These are phyloP conservation scores for Anethum foeniculum DNA, from an alignment of 140 eudicot genomes.

Conservation along the genomic window DNA sequence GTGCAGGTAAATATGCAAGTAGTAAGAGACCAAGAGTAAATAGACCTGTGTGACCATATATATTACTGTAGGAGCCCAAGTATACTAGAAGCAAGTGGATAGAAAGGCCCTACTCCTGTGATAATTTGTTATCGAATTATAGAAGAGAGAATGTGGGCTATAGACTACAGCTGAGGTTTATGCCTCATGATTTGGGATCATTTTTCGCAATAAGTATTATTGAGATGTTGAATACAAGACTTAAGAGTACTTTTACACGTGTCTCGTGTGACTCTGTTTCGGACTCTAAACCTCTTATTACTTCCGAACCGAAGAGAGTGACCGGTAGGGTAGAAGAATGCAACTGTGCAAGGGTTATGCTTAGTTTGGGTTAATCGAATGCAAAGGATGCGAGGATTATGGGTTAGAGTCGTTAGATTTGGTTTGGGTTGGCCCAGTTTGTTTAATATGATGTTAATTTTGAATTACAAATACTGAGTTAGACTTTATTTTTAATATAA, in stretches of 20 bases:
- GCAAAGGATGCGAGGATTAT: background rate
- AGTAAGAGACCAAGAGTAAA: background rate
- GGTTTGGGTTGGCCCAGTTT: background rate
- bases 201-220: background rate
- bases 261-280: background rate
- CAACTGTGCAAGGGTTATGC: background rate
- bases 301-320: background rate
- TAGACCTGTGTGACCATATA: background rate
- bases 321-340: background rate
- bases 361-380: background rate
- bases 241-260: background rate
- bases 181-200: background rate
- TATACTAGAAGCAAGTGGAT: background rate
- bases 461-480: background rate
- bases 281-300: background rate
- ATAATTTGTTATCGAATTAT: background rate
- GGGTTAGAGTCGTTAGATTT: background rate
- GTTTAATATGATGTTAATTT: background rate
- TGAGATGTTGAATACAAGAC: background rate
- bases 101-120: background rate
- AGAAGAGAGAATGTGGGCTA: background rate
- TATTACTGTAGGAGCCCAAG: background rate
- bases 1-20: background rate
- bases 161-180: background rate
- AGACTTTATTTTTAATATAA: background rate